Evolutionary conservation across 2,329 filamentous ascomycete species (phyloP), one percentile per base, ranked within the genome.

Genomic region (Clarireedia sp.): DNA sequence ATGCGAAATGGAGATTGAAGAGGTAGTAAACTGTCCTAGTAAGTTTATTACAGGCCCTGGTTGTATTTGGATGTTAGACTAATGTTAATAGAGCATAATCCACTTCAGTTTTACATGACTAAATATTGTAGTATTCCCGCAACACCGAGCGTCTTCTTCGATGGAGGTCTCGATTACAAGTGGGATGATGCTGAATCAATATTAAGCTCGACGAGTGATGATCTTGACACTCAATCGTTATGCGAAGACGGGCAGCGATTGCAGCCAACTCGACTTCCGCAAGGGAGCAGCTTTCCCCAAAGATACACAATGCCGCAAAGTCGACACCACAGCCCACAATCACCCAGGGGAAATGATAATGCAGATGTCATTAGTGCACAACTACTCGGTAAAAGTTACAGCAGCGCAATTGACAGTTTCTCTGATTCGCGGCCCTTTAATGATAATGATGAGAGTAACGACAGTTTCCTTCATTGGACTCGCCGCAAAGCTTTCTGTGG

Each of bases 61-160:
- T 19, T 41, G 17, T 19, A 41, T n/a, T 41, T 41, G 14, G 17
- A 5, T n/a, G 7, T 24, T n/a, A 3, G 4, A 33, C 8, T 41
- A 21, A 48, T 36, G 8, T 38, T 10, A 12, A 29, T 14, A 54
- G 51, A 48, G 29, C 17, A 10, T 5, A 54, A 54, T 5, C 51
- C 51, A 16, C 44, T 54, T 3, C 51, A 19, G n/a, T 54, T 46
- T 38, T 48, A 38, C 33, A 19, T 48, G 44, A 48, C 21, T 38
- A 54, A 29, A n/a, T 48, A 14, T 23, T 8, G 26, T 14, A 48
- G 33, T 16, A 36, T 48, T 2, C 74, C 74, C 0, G 74, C 76
- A 24, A 76, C 73, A 1, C 72, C 74, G 12, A 71, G 75, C 51
- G 67, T 76, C 21, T 73, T 73, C 50, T 74, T 74, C 46, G 74